Percentiles rank a stretch among this genome's conserved stretches.
phyloP scores from a whole-genome alignment of 345 rosid species.

The Turritis glabra region DNA sequence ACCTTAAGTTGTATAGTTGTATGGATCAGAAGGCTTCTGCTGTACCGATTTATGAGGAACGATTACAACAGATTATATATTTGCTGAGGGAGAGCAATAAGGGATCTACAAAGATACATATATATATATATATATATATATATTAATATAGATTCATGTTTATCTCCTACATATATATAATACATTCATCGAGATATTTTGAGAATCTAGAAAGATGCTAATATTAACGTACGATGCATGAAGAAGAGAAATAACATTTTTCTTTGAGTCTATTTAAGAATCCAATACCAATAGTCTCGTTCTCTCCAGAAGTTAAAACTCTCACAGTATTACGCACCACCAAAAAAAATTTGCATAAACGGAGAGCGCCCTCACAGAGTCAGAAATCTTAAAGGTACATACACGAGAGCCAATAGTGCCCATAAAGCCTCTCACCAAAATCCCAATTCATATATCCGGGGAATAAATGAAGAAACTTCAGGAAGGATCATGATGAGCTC shows the following conservation, averaged over 20 bases:
- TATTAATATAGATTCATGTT: neutral
- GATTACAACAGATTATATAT: neutral
- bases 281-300: slow-evolving; percentile 5
- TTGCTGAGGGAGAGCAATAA: neutral
- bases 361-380: slow-evolving; percentile 41
- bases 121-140: neutral
- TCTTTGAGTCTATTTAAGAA: neutral
- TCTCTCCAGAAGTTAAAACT: slow-evolving; percentile 29
- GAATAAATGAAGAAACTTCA: neutral
- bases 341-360: slow-evolving; percentile 36
- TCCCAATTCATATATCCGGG: slow-evolving; percentile 20
- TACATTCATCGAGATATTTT: neutral
- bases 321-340: slow-evolving; percentile 40
- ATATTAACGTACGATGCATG: neutral
- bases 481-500: slow-evolving; percentile 23
- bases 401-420: slow-evolving; percentile 21
- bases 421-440: slow-evolving; percentile 27
- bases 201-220: neutral
- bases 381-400: slow-evolving; percentile 23
- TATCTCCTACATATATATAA: neutral
- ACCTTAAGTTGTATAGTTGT: neutral
- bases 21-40: neutral
- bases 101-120: neutral
- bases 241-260: neutral
- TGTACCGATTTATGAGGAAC: neutral